Evolutionary conservation across 371 early-diverging fungal genomes (phyloP).

Genomic region (Mortierella sp.): DNA sequence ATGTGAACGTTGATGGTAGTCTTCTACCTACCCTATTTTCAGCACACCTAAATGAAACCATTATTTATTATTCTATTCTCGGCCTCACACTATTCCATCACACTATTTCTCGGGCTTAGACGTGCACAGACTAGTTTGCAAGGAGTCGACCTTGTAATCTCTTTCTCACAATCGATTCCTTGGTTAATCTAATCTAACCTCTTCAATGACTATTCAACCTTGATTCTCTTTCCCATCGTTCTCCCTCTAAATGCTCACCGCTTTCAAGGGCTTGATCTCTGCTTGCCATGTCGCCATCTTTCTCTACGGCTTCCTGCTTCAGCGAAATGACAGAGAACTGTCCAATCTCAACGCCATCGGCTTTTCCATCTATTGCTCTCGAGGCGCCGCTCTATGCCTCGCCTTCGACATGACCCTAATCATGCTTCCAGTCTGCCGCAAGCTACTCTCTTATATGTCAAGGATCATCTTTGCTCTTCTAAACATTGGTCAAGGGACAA

Average conservation of each 20-base stretch:
- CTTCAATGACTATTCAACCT: background rate
- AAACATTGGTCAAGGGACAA: constrained; percentile 71
- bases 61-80: too few species aligned
- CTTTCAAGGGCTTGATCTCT: constrained; percentile 25
- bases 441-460: constrained; percentile 74
- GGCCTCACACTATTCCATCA: too few species aligned
- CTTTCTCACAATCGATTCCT: too few species aligned
- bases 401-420: constrained; percentile 71
- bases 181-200: background rate
- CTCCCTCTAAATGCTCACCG: constrained; percentile 28
- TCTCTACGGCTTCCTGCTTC: constrained; percentile 60
- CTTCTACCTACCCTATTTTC: too few species aligned
- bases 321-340: constrained; percentile 60
- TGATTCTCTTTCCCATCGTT: background rate
- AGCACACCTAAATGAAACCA: too few species aligned
- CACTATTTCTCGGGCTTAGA: too few species aligned
- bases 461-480: constrained; percentile 62
- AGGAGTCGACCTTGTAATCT: too few species aligned
- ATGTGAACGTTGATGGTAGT: too few species aligned
- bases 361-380: constrained; percentile 60
- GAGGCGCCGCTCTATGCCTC: constrained; percentile 68
- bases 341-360: constrained; percentile 60
- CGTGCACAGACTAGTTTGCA: too few species aligned
- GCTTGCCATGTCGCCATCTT: constrained; percentile 57
- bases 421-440: constrained; percentile 85